Percentiles rank a stretch among this genome's conserved stretches.
Evolutionary conservation across 164 flowering plant species (phyloP).

Genomic region (Umbilicus rupestris): DNA sequence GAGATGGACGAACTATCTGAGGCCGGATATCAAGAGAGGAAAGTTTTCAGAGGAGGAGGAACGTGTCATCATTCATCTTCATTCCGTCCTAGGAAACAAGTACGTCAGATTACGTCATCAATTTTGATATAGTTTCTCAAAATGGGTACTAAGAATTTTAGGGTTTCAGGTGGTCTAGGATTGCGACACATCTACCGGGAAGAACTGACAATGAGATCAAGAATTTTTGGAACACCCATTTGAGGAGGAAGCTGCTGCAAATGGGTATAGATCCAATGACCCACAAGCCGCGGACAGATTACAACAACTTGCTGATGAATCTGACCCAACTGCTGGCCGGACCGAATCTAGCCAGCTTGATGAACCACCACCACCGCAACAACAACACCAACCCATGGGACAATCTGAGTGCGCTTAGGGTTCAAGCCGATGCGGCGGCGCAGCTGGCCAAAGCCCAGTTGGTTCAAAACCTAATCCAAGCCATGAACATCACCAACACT

Average conservation of each 20-base stretch:
- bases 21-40: slow-evolving; percentile 59
- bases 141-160: neutral
- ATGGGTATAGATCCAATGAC: slow-evolving; percentile 66
- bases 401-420: slow-evolving; percentile 22
- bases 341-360: slow-evolving; percentile 9
- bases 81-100: slow-evolving; percentile 65
- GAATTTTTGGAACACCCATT: slow-evolving; percentile 66
- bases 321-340: slow-evolving; percentile 29
- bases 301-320: slow-evolving; percentile 25
- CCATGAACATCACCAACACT: slow-evolving; percentile 18
- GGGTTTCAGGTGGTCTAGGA: slow-evolving; percentile 56
- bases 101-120: slow-evolving; percentile 10
- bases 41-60: slow-evolving; percentile 52
- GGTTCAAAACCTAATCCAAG: slow-evolving; percentile 33
- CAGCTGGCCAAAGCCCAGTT: slow-evolving; percentile 37
- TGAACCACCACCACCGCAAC: neutral
- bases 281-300: slow-evolving; percentile 52
- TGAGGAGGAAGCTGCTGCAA: slow-evolving; percentile 49
- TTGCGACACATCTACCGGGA: slow-evolving; percentile 62
- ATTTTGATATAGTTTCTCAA: too few species aligned
- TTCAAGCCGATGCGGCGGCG: slow-evolving; percentile 38
- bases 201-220: slow-evolving; percentile 68
- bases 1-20: slow-evolving; percentile 50
- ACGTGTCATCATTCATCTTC: slow-evolving; percentile 42
- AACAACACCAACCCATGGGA: slow-evolving; percentile 1